These are phyloP conservation scores for Canna indica DNA, from an alignment of 176 grass and related monocot genomes.

Conservation along the genomic window DNA sequence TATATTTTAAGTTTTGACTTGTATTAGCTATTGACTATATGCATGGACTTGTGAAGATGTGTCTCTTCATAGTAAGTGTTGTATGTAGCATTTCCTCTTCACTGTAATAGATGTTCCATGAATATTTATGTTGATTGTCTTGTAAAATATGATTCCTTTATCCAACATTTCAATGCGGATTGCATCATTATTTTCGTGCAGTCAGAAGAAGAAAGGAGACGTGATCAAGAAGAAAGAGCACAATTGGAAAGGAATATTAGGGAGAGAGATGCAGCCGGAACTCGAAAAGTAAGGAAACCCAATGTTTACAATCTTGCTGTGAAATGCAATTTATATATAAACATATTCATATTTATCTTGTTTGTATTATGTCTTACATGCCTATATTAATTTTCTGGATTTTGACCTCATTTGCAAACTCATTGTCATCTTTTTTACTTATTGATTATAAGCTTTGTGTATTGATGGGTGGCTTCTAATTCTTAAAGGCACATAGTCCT, in stretches of 20 bases:
- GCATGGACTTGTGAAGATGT: too few relatives aligned
- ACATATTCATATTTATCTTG: background rate
- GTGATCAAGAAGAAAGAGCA: constrained; percentile 80
- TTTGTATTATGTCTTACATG: too few relatives aligned
- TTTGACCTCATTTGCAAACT: too few relatives aligned
- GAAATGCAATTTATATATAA: background rate
- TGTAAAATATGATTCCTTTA: background rate
- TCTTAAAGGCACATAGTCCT: too few relatives aligned
- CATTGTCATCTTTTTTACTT: too few relatives aligned
- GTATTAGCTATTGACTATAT: too few relatives aligned
- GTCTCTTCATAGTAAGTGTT: too few relatives aligned
- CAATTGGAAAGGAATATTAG: constrained; percentile 78
- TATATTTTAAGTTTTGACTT: too few relatives aligned
- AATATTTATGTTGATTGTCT: background rate
- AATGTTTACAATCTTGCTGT: background rate
- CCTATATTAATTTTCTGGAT: too few relatives aligned
- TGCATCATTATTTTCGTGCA: constrained; percentile 30
- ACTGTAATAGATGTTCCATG: too few relatives aligned
- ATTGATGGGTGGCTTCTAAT: too few relatives aligned
- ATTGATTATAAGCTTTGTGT: too few relatives aligned
- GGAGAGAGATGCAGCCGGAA: constrained; percentile 72
- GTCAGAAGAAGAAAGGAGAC: constrained; percentile 64
- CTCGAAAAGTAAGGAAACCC: constrained; percentile 47
- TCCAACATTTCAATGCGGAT: background rate
- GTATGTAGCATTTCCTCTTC: background rate